Conservation (phyloP, 495 filamentous ascomycete species). For the Elaphomyces granulatus region DNA sequence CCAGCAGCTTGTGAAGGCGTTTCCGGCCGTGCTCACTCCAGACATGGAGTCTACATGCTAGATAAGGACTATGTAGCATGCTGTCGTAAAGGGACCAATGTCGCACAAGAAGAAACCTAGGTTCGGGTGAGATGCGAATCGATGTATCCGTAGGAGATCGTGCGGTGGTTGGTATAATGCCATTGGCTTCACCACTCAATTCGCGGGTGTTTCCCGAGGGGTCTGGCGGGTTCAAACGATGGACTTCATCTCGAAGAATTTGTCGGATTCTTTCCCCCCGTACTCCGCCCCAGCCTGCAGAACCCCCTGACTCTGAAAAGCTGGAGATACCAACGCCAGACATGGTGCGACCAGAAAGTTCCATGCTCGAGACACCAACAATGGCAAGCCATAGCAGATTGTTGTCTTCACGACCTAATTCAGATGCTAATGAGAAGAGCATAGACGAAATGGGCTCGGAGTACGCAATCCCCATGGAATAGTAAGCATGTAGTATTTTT, state of each 20-base stretch:
- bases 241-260: constrained; percentile 83
- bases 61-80: constrained; percentile 93
- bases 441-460: constrained; percentile 89
- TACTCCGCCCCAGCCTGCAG: constrained; percentile 66
- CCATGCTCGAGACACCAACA: constrained; percentile 79
- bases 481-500: constrained; percentile 58
- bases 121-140: constrained; percentile 87
- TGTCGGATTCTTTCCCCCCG: constrained; percentile 73
- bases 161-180: constrained; percentile 77
- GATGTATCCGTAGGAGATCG: constrained; percentile 79
- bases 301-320: constrained; percentile 38
- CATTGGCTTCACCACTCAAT: constrained; percentile 44
- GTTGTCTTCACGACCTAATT: constrained; percentile 91
- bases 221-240: constrained; percentile 79
- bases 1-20: constrained; percentile 85
- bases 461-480: constrained; percentile 74
- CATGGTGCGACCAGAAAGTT: constrained; percentile 76
- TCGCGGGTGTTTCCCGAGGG: constrained; percentile 40
- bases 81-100: constrained; percentile 98
- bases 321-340: constrained; percentile 65
- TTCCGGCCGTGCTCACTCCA: constrained; percentile 87
- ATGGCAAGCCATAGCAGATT: constrained; percentile 91
- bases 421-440: constrained; percentile 86
- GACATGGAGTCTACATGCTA: constrained; percentile 82
- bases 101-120: constrained; percentile 79